Percentiles rank a stretch among this genome's conserved stretches.
Conservation (phyloP, 768 basidiomycete genomes). For the Pseudohyphozyma bogoriensis region DNA sequence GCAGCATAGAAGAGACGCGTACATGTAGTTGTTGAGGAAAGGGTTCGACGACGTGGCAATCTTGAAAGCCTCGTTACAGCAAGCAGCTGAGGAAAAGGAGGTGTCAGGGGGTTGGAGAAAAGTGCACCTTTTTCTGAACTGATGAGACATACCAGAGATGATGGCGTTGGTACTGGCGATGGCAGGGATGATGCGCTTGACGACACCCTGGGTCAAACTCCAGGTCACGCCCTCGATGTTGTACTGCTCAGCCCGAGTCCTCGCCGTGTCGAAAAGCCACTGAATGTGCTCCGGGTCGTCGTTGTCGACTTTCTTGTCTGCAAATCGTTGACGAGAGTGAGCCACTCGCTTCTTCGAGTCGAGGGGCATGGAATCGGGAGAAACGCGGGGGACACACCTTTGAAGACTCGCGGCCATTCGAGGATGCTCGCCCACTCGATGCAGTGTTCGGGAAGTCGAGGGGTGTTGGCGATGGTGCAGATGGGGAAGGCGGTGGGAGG, state of each 20-base stretch:
- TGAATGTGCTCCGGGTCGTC: slow-evolving; percentile 94
- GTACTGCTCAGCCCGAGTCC: slow-evolving; percentile 77
- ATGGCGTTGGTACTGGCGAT: slow-evolving; percentile 98
- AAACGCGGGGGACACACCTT: slow-evolving; percentile 47
- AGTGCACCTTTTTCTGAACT: neutral
- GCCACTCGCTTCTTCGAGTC: too few species aligned
- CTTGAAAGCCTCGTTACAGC: slow-evolving; percentile 99
- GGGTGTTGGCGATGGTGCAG: slow-evolving; percentile 98
- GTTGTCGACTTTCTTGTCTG: slow-evolving; percentile 92
- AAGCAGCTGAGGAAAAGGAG: slow-evolving; percentile 54
- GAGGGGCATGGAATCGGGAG: neutral
- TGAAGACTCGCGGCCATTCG: slow-evolving; percentile 91
- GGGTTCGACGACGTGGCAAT: slow-evolving; percentile 91
- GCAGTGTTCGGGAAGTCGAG: slow-evolving; percentile 93
- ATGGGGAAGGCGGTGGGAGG: slow-evolving; percentile 95
- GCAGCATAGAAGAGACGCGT: neutral
- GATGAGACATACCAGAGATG: slow-evolving; percentile 62
- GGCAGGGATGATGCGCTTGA: slow-evolving; percentile 98
- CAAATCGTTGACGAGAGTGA: neutral
- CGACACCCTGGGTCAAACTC: slow-evolving; percentile 94
- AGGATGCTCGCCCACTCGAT: slow-evolving; percentile 99
- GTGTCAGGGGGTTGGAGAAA: neutral
- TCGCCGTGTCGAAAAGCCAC: slow-evolving; percentile 78
- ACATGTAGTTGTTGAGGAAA: slow-evolving; percentile 89
- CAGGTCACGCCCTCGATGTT: slow-evolving; percentile 98